These are phyloP conservation scores for Rhynchospora breviuscula DNA, from an alignment of 176 grass and related monocot genomes.

Conservation along the genomic window DNA sequence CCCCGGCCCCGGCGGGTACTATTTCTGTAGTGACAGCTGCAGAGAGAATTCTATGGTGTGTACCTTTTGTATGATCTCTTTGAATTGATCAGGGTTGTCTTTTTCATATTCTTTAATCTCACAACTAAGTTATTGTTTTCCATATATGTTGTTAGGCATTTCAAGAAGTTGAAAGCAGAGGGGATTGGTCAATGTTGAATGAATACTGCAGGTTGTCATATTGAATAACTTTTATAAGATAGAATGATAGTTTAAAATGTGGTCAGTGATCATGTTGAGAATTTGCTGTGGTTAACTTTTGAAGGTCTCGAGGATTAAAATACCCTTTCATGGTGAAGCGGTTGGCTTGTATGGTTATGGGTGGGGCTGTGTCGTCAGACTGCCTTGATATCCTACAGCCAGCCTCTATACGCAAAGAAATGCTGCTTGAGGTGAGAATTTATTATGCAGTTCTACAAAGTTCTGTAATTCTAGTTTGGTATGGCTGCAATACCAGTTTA, in stretches of 20 bases:
- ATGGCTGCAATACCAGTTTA: neutral
- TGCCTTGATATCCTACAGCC: slow-evolving; percentile 79
- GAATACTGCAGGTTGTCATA: slow-evolving; percentile 33
- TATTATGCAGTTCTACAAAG: neutral
- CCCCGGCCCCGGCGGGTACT: neutral
- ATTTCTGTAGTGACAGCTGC: slow-evolving; percentile 70
- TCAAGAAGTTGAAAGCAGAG: slow-evolving; percentile 40
- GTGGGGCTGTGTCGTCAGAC: slow-evolving; percentile 45
- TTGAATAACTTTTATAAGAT: neutral
- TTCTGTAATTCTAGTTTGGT: slow-evolving; percentile 4
- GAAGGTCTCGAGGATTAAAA: slow-evolving; percentile 38
- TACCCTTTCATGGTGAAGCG: slow-evolving; percentile 75
- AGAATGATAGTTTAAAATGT: neutral
- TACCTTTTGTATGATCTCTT: slow-evolving; percentile 1
- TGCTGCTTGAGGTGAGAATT: slow-evolving; percentile 45
- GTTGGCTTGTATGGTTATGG: slow-evolving; percentile 80
- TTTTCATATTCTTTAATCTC: neutral
- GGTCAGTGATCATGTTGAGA: neutral
- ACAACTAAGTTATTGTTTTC: neutral
- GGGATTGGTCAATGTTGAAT: slow-evolving; percentile 39
- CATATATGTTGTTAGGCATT: slow-evolving; percentile 44
- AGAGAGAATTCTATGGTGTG: slow-evolving; percentile 50
- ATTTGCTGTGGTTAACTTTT: slow-evolving; percentile 9
- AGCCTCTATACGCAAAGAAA: slow-evolving; percentile 41
- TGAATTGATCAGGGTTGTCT: neutral